A percentile compares a stretch with the other conserved stretches of the same genome.
Conservation (phyloP, 192 early-diverging fungal species). For the Oehlia diaphana region DNA sequence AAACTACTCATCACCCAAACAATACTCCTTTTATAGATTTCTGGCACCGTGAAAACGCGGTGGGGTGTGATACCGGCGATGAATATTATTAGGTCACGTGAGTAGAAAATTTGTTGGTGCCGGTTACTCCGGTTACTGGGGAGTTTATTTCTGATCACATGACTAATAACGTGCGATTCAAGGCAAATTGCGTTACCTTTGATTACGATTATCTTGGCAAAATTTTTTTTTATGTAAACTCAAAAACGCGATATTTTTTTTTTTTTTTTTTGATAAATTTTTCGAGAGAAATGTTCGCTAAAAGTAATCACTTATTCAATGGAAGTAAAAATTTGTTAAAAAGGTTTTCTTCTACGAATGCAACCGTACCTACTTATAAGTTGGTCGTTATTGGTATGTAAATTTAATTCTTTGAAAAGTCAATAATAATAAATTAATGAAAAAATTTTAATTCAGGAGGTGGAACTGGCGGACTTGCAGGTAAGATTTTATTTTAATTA, state of each 20-base stretch:
- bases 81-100: too few relatives aligned
- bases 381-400: conserved; percentile 51
- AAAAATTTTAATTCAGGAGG: conserved; percentile 40
- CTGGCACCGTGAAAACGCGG: too few relatives aligned
- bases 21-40: too few relatives aligned
- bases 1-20: too few relatives aligned
- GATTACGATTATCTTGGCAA: too few relatives aligned
- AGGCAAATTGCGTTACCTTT: too few relatives aligned
- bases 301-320: background rate
- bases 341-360: conserved; percentile 2
- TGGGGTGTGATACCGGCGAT: too few relatives aligned
- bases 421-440: background rate
- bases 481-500: conserved; percentile 26
- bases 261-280: background rate
- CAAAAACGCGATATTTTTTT: background rate
- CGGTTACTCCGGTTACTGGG: too few relatives aligned
- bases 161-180: too few relatives aligned
- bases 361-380: conserved; percentile 44
- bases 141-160: too few relatives aligned
- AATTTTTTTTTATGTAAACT: background rate
- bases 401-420: background rate
- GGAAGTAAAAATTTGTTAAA: background rate
- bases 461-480: conserved; percentile 56
- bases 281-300: background rate
- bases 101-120: too few relatives aligned